Base-by-base conservation (phyloP, 345 rosid species). In the Eucalyptus sp. region DNA sequence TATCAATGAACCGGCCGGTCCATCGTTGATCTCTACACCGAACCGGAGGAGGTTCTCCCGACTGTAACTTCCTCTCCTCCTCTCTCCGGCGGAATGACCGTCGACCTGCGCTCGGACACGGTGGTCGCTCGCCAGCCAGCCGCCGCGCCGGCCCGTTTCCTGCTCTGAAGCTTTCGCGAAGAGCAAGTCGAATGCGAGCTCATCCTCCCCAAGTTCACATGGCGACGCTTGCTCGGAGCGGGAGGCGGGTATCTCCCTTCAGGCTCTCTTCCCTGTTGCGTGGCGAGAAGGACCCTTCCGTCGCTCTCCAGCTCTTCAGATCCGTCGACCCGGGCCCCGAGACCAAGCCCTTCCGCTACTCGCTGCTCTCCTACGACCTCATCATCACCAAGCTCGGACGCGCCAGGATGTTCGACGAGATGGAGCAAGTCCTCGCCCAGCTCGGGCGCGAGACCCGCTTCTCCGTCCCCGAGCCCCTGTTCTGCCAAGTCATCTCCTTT, bases 351-450 rank as follows among this genome's bases (percentile, higher is more conserved):
- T 93, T 96, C 76, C 93, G 92, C 83, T 91, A 93, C 92, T 94
- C 95, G 48, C 94, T 93, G 86, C 96, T 90, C 79, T 93, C 94
- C 90, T 96, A 96, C 87, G 99, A 97, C 89, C 90, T 97, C 92
- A 94, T 95, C 90, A 94, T 96, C 91, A 91, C 94, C 79, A 97
- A 95, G 92, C 99, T 97, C 14, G 97, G 97, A 33, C 90, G 95
- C 14, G 96, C 96, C 90, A 96, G 94, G 91, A 93, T 95, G 98
- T 96, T 96, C 86, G 86, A 93, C 7, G 96, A 97, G 90, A 93
- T 97, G 91, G 94, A 93, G 41, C 64, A 91, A 10, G 84, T 95
- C 89, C 99, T 97, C 88, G 89, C 87, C 29, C 95, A 92, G 87
- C 97, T 97, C 88, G 93, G 93, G 58, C 31, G 50, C 10, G 96